These are phyloP conservation scores for Boletus barrowsii DNA, from an alignment of 768 basidiomycete genomes.

Conservation along the genomic window DNA sequence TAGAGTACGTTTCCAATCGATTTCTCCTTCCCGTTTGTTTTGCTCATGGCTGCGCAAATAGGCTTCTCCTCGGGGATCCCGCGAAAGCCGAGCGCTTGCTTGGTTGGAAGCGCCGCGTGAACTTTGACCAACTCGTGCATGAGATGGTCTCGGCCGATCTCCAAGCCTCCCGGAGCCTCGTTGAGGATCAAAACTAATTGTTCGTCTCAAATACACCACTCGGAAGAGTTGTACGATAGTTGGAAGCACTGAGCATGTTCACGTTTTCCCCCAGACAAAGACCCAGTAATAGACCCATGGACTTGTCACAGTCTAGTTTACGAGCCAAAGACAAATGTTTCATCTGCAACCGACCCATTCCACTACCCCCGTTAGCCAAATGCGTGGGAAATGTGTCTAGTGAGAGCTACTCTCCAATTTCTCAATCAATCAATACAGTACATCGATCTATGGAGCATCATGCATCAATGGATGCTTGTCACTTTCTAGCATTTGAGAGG, in stretches of 20 bases:
- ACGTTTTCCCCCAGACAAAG: background rate
- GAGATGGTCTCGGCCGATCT: conserved; percentile 92
- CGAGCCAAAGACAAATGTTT: background rate
- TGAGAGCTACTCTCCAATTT: background rate
- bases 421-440: background rate
- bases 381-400: background rate
- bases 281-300: conserved; percentile 5
- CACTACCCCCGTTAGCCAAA: no score
- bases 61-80: conserved; percentile 83
- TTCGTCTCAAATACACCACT: background rate
- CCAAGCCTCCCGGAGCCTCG: conserved; percentile 64
- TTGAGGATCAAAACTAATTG: conserved; percentile 78
- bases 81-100: conserved; percentile 85
- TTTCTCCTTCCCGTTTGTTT: background rate
- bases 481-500: conserved; percentile 67
- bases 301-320: conserved; percentile 1
- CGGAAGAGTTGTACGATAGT: background rate
- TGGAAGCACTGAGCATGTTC: background rate
- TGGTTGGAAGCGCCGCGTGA: conserved; percentile 86
- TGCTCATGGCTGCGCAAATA: conserved; percentile 25
- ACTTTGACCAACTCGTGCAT: conserved; percentile 79
- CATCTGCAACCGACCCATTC: background rate
- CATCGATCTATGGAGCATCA: conserved; percentile 6
- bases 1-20: conserved; percentile 61
- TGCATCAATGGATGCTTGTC: conserved; percentile 31